Conservation (phyloP, 768 basidiomycete species). For the Leccinum incarnatum region DNA sequence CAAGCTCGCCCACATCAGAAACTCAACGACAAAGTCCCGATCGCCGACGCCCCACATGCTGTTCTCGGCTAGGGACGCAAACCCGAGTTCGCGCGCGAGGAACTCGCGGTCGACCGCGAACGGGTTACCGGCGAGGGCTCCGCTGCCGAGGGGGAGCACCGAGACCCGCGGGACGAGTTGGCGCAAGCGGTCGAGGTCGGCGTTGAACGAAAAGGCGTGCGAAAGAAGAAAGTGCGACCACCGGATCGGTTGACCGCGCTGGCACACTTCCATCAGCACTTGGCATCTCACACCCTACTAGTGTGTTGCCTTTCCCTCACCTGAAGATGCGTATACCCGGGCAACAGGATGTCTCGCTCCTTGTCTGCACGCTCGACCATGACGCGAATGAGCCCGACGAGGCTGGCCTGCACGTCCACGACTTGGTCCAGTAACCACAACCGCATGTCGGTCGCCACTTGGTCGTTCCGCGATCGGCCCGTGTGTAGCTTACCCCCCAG, state of each 20-base stretch:
- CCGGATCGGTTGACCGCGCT: conserved; percentile 98
- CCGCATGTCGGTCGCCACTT: conserved; percentile 98
- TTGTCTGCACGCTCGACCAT: conserved; percentile 91
- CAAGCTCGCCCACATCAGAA: conserved; percentile 93
- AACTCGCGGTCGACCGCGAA: conserved; percentile 93
- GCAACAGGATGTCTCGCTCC: conserved; percentile 87
- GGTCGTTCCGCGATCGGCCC: conserved; percentile 95
- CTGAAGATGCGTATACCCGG: conserved; percentile 98
- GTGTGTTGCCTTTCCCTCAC: conserved; percentile 38
- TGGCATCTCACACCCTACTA: not conserved
- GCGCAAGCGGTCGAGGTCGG: conserved; percentile 81
- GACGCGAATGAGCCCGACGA: conserved; percentile 80
- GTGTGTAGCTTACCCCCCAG: conserved; percentile 97
- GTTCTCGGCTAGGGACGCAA: conserved; percentile 87
- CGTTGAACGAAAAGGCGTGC: conserved; percentile 90
- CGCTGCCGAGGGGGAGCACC: conserved; percentile 89
- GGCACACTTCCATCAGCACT: conserved; percentile 42
- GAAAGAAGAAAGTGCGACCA: conserved; percentile 98
- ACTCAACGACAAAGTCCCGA: conserved; percentile 96
- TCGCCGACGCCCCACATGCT: conserved; percentile 96
- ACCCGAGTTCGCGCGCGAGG: conserved; percentile 86
- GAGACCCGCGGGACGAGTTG: conserved; percentile 89
- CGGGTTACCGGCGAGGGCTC: conserved; percentile 95
- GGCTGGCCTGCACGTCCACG: conserved; percentile 56
- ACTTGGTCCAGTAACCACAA: conserved; percentile 90